Base-by-base conservation (phyloP, 1,284 basidiomycete species). In the Mycosarcoma maydis region DNA sequence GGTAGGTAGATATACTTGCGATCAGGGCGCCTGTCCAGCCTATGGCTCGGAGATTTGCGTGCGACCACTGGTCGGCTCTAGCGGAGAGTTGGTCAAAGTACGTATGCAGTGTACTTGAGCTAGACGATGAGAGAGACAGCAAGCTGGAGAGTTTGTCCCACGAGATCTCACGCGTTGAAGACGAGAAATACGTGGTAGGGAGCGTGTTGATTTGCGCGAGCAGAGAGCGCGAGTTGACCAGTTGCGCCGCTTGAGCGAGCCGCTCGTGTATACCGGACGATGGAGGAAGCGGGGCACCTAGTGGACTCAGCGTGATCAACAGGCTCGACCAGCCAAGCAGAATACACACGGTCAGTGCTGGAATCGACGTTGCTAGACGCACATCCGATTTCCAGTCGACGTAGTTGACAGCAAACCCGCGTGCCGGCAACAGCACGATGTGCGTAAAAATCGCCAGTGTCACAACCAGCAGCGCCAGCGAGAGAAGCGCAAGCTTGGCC, bases 221-320 rank as follows among this genome's bases (percentile, higher is more conserved):
- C 0, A 55, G 27, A 4, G 14, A 26, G 10, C 40, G 29, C 17
- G 56, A 19, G 3, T 57, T 53, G 29, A 45, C 52, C 6, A 30
- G 37, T 1, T 22, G 4, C 5, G 65, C 65, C 10, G 65, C 65
- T 30, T 61, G 58, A 6, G 33, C 13, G 3, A 68, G 36, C 4
- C 58, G 23, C 14, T 46, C 29, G 9, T 32, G 34, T 10, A 68
- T 39, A 5, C 32, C 38, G 3, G 14, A 1, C 1, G 64, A 8
- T 0, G 68, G 68, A 0, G 68, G 68, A 16, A 64, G 19, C 2
- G 68, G 68, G 16, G 72, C 72, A 22, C 60, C 60, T 3, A 74
- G 4, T 6, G 72, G 72, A 6, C 46, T 53, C 2, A 74, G 54
- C 1, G 67, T 61, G 17, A 74, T 5, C 2, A 65, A 38, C 16